Evolutionary conservation across 306 rosid genomes (phyloP).

Genomic region (Phaseolus lunatus): DNA sequence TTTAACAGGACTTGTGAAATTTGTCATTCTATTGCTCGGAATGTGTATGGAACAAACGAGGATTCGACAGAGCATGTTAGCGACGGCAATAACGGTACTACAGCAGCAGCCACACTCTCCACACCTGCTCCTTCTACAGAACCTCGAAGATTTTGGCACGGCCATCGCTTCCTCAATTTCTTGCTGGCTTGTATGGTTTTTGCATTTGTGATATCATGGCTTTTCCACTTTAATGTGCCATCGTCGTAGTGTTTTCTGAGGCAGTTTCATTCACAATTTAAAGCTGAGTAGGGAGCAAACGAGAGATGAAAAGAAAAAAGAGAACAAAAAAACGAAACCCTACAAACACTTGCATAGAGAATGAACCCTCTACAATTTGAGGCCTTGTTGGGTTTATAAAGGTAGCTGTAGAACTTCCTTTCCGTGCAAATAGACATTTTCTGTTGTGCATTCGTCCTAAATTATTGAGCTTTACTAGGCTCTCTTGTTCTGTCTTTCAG

Average conservation of each 20-base stretch:
- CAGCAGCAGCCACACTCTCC: constrained; percentile 58
- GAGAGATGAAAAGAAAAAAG: constrained; percentile 13
- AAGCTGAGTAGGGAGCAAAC: constrained; percentile 28
- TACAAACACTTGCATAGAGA: constrained; percentile 14
- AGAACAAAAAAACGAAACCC: not conserved
- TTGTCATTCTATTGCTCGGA: constrained; percentile 81
- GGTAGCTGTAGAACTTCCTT: constrained; percentile 30
- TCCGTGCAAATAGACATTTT: constrained; percentile 41
- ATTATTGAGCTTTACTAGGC: constrained; percentile 41
- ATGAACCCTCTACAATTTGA: constrained; percentile 36
- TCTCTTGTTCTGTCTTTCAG: constrained; percentile 34
- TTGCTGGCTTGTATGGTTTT: constrained; percentile 94
- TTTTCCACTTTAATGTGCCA: constrained; percentile 83
- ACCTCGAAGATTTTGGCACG: constrained; percentile 85
- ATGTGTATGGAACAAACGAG: constrained; percentile 67
- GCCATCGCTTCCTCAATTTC: constrained; percentile 91
- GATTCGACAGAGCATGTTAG: constrained; percentile 63
- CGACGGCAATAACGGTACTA: constrained; percentile 54
- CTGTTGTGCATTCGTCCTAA: constrained; percentile 48
- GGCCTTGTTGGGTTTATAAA: constrained; percentile 37
- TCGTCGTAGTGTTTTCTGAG: constrained; percentile 50
- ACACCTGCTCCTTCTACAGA: constrained; percentile 59
- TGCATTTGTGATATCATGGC: constrained; percentile 96
- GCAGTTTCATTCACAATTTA: constrained; percentile 24
- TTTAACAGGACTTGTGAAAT: constrained; percentile 90